Evolutionary conservation across 164 flowering plant genomes (phyloP).

Genomic region (Umbilicus rupestris): DNA sequence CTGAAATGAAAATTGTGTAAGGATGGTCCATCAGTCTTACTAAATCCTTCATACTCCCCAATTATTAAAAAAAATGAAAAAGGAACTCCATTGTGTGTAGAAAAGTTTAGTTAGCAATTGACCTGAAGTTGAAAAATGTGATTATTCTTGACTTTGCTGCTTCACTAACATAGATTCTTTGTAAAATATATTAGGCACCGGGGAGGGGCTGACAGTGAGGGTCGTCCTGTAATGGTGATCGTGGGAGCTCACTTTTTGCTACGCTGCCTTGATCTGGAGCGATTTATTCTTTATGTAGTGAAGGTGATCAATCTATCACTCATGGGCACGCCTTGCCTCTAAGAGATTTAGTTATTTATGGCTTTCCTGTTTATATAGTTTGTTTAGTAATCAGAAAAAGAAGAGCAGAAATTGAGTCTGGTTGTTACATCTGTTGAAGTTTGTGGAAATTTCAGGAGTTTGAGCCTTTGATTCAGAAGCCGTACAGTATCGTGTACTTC

Average conservation of each 20-base stretch:
- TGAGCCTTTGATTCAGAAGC: conserved; percentile 95
- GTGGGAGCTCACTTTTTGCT: conserved; percentile 98
- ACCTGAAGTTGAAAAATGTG: not conserved
- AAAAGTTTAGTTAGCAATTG: not conserved
- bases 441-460: too few relatives aligned
- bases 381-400: too few relatives aligned
- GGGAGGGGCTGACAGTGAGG: conserved; percentile 97
- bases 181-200: conserved; percentile 51
- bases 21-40: conserved; percentile 12
- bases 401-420: too few relatives aligned
- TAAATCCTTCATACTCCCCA: too few relatives aligned
- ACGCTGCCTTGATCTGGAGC: conserved; percentile 98
- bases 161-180: conserved; percentile 3
- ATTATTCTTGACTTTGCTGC: not conserved
- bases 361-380: too few relatives aligned
- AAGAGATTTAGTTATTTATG: too few relatives aligned
- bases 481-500: conserved; percentile 83
- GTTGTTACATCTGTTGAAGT: conserved; percentile 14
- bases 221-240: conserved; percentile 97
- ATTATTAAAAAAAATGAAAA: too few relatives aligned
- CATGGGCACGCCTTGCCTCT: too few relatives aligned
- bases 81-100: not conserved
- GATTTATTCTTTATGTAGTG: conserved; percentile 75
- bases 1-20: conserved; percentile 99
- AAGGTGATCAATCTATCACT: conserved; percentile 51